phyloP scores from a whole-genome alignment of 768 basidiomycete genomes.

The Boletales sp. region DNA sequence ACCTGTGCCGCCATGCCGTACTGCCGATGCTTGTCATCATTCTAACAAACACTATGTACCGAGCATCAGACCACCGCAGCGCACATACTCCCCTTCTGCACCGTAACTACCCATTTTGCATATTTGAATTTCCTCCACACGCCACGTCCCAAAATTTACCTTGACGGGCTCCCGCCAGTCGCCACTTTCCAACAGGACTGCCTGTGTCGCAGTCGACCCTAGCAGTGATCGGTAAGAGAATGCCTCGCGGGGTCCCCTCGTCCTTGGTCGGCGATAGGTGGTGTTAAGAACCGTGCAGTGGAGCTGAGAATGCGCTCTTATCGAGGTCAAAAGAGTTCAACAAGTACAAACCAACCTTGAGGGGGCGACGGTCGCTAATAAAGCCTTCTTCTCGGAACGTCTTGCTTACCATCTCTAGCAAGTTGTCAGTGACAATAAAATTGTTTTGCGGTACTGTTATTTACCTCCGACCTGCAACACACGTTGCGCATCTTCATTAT shows the following conservation, averaged over 20 bases:
- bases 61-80: slow-evolving; percentile 28
- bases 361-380: slow-evolving; percentile 43
- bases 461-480: slow-evolving; percentile 36
- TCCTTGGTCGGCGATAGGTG: slow-evolving; percentile 37
- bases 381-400: slow-evolving; percentile 42
- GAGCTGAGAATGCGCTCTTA: slow-evolving; percentile 27
- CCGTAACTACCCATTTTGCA: slow-evolving; percentile 72
- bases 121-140: slow-evolving; percentile 55
- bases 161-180: slow-evolving; percentile 21
- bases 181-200: slow-evolving; percentile 3
- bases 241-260: slow-evolving; percentile 29
- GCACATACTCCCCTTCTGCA: slow-evolving; percentile 59
- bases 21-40: slow-evolving; percentile 1
- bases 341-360: slow-evolving; percentile 38
- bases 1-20: slow-evolving; percentile 28
- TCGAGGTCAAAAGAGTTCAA: not conserved
- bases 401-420: slow-evolving; percentile 39
- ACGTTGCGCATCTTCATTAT: slow-evolving; percentile 27
- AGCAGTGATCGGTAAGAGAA: slow-evolving; percentile 41
- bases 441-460: slow-evolving; percentile 1
- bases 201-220: slow-evolving; percentile 21
- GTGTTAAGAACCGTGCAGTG: slow-evolving; percentile 54
- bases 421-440: slow-evolving; percentile 4
- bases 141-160: slow-evolving; percentile 52
- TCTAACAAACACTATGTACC: not conserved